A percentile compares a stretch with the other conserved stretches of the same genome.
phyloP scores from a whole-genome alignment of 371 early-diverging fungal genomes.

The Haplosporangium sp. region DNA sequence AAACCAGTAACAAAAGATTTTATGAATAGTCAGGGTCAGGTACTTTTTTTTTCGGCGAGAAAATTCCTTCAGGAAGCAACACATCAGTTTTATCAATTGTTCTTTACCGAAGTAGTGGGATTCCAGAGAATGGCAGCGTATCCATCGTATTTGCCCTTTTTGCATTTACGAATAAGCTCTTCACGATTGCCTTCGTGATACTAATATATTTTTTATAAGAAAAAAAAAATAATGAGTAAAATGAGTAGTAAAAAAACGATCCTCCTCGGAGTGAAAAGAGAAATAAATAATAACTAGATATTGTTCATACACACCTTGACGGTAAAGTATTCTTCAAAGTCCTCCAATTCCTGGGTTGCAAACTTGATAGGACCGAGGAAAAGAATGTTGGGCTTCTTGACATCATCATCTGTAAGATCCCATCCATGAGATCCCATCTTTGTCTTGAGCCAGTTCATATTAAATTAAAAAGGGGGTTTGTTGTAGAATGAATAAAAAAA shows the following conservation, averaged over 20 bases:
- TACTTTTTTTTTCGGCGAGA: no score
- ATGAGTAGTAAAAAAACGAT: background rate
- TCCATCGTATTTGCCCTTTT: slow-evolving; percentile 54
- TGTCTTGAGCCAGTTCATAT: slow-evolving; percentile 55
- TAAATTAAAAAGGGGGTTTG: background rate
- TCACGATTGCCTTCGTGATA: slow-evolving; percentile 26
- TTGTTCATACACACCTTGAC: slow-evolving; percentile 25
- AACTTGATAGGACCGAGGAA: slow-evolving; percentile 30
- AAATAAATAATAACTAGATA: no score
- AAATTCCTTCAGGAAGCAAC: background rate
- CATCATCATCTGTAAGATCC: slow-evolving; percentile 50
- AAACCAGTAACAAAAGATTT: no score
- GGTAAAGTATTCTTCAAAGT: slow-evolving; percentile 53
- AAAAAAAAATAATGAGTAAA: background rate
- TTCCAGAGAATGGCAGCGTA: slow-evolving; percentile 51
- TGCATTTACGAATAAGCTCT: slow-evolving; percentile 34
- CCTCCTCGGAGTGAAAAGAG: no score
- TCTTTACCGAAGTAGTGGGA: background rate
- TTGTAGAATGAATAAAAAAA: background rate
- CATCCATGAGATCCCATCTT: slow-evolving; percentile 55
- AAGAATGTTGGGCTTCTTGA: slow-evolving; percentile 53
- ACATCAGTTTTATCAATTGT: no score
- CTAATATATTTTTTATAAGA: no score
- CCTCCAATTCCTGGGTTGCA: slow-evolving; percentile 48
- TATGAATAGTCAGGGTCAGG: no score